phyloP scores from a whole-genome alignment of 805 yeast species.

The Metschnikowia chrysomelidarum region DNA sequence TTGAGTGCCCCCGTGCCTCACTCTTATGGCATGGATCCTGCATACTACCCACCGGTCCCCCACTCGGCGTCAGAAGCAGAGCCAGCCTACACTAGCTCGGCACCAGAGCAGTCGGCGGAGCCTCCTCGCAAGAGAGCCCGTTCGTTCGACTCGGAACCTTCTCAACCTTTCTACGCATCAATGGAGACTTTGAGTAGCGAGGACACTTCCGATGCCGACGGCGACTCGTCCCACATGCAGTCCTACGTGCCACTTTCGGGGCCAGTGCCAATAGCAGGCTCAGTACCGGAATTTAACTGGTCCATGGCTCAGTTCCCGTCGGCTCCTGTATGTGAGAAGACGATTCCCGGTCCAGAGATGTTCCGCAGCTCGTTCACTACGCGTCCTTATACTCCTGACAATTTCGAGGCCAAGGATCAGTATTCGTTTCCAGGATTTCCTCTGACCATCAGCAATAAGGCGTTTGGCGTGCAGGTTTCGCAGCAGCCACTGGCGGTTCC shows the following conservation, averaged over 20 bases:
- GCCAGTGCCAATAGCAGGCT: background rate
- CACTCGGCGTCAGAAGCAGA: too few species aligned
- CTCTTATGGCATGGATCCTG: too few species aligned
- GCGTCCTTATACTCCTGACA: background rate
- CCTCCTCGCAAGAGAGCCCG: slow-evolving; percentile 7
- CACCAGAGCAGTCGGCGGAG: slow-evolving; percentile 1
- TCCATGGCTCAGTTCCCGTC: background rate
- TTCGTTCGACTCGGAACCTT: slow-evolving; percentile 2
- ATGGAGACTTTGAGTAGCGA: slow-evolving; percentile 3
- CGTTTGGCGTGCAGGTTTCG: slow-evolving; percentile 9
- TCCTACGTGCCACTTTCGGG: slow-evolving; percentile 7
- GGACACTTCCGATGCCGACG: background rate
- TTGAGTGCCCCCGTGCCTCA: slow-evolving; percentile 7
- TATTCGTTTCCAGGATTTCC: slow-evolving; percentile 1
- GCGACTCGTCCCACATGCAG: background rate
- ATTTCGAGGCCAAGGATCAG: too few species aligned
- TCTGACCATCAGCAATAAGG: slow-evolving; percentile 5
- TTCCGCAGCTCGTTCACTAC: background rate
- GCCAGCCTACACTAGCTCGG: background rate
- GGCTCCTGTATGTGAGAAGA: slow-evolving; percentile 1
- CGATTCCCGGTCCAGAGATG: slow-evolving; percentile 1
- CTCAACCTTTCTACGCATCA: background rate
- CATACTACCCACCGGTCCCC: too few species aligned
- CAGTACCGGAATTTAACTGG: slow-evolving; percentile 1
- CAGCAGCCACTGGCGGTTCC: slow-evolving; percentile 5